phyloP scores from a whole-genome alignment of 2,329 filamentous ascomycete genomes.

The Geosmithia putterillii region DNA sequence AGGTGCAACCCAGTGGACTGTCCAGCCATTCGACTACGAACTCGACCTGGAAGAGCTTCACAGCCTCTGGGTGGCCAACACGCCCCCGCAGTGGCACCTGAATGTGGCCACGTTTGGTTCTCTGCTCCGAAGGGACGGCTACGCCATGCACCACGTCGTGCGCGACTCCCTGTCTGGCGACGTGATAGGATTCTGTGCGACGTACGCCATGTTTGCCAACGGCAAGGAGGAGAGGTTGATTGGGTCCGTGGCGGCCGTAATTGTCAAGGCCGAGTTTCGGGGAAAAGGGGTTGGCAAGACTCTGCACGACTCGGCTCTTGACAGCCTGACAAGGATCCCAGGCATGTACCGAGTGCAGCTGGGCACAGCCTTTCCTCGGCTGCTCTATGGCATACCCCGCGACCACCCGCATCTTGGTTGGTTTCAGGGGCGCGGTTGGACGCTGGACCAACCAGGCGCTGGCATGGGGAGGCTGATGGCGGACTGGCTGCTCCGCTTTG shows the following conservation, averaged over 20 bases:
- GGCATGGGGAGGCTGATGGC: conserved; percentile 36
- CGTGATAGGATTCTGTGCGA: conserved; percentile 46
- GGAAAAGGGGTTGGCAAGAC: conserved; percentile 37
- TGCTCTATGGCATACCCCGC: conserved; percentile 40
- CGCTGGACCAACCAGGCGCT: conserved; percentile 26
- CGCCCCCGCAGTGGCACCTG: conserved; percentile 33
- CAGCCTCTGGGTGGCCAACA: conserved; percentile 32
- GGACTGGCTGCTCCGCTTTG: conserved; percentile 42
- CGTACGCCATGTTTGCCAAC: conserved; percentile 45
- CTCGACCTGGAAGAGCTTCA: conserved; percentile 27
- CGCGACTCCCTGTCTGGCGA: conserved; percentile 26
- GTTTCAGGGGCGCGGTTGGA: conserved; percentile 43
- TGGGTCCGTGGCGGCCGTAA: conserved; percentile 40
- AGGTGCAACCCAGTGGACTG: conserved; percentile 26
- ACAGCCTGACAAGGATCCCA: conserved; percentile 33
- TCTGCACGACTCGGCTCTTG: conserved; percentile 38
- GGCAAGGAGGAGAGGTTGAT: conserved; percentile 37
- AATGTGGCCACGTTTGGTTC: conserved; percentile 25
- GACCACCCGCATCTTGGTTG: conserved; percentile 31
- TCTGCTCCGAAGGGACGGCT: conserved; percentile 40
- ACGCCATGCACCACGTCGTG: conserved; percentile 44
- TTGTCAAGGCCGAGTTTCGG: conserved; percentile 36
- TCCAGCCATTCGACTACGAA: conserved; percentile 24
- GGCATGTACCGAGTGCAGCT: conserved; percentile 43
- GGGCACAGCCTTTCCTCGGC: conserved; percentile 45